These are phyloP conservation scores for Prunus yedoensis DNA, from an alignment of 331 rosid genomes.

Conservation along the genomic window DNA sequence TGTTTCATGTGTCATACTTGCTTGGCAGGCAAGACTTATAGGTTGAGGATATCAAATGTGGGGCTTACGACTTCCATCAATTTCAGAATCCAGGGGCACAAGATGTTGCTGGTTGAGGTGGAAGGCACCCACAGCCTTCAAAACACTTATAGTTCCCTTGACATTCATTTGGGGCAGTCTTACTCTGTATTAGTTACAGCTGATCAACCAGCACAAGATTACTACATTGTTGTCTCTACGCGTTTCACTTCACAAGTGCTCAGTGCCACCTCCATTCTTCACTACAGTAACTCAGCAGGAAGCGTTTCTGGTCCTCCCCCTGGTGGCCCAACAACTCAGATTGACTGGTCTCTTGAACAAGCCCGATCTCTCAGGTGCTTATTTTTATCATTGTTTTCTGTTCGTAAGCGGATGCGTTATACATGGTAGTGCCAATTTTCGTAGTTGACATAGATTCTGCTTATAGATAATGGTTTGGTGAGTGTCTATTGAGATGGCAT, in stretches of 20 bases:
- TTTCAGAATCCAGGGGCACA: slow-evolving; percentile 81
- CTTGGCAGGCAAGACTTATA: slow-evolving; percentile 66
- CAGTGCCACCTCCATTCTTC: slow-evolving; percentile 56
- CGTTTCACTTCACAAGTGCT: slow-evolving; percentile 65
- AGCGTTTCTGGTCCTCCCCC: slow-evolving; percentile 62
- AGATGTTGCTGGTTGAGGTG: slow-evolving; percentile 71
- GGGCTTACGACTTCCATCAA: slow-evolving; percentile 70
- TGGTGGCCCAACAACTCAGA: slow-evolving; percentile 64
- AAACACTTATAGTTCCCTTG: slow-evolving; percentile 71
- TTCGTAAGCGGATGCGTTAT: not conserved
- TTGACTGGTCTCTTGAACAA: slow-evolving; percentile 85
- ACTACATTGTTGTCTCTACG: slow-evolving; percentile 64
- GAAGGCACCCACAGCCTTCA: slow-evolving; percentile 88
- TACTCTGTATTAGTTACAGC: slow-evolving; percentile 77
- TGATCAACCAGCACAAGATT: slow-evolving; percentile 69
- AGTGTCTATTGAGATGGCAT: too few species aligned
- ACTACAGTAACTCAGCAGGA: slow-evolving; percentile 59
- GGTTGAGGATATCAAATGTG: slow-evolving; percentile 77
- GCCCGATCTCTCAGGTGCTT: slow-evolving; percentile 71
- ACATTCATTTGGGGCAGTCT: slow-evolving; percentile 77
- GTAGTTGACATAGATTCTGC: too few species aligned
- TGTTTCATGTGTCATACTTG: slow-evolving; percentile 14
- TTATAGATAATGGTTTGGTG: too few species aligned
- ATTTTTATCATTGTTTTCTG: not conserved
- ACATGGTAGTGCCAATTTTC: not conserved